These are phyloP conservation scores for Dothistroma pini DNA, from an alignment of 2,329 filamentous ascomycete genomes.

Conservation along the genomic window DNA sequence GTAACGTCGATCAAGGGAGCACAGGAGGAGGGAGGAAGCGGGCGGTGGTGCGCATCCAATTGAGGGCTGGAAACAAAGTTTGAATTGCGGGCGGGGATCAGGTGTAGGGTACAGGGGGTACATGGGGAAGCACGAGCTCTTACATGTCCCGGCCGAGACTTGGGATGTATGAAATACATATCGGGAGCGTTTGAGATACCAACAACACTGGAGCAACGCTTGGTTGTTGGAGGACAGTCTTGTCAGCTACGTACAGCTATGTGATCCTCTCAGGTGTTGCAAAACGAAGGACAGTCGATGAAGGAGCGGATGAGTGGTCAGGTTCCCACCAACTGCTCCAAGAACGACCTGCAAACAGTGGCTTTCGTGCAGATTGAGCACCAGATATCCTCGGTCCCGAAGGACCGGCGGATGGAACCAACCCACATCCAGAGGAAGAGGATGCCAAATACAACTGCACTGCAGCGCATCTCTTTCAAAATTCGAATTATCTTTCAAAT, in stretches of 20 bases:
- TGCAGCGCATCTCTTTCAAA: conserved; percentile 29
- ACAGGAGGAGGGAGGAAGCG: neutral
- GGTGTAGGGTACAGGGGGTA: neutral
- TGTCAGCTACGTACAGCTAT: conserved; percentile 14
- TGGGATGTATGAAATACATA: neutral
- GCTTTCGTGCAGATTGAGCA: conserved; percentile 3
- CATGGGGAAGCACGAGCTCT: neutral
- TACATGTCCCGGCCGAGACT: neutral
- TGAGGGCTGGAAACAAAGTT: neutral
- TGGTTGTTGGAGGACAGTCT: neutral
- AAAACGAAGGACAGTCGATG: neutral
- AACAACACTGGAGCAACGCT: neutral
- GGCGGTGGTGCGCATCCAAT: neutral
- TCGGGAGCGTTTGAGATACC: neutral
- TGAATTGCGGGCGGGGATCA: neutral
- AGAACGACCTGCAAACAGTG: neutral
- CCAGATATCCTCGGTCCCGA: conserved; percentile 21
- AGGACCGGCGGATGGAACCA: conserved; percentile 27
- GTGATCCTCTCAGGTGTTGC: neutral
- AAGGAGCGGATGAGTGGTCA: conserved; percentile 13
- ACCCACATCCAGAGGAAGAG: conserved; percentile 35
- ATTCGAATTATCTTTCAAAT: conserved; percentile 5
- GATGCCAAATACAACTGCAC: conserved; percentile 35
- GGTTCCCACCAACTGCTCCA: conserved; percentile 7
- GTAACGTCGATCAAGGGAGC: neutral